Evolutionary conservation across 768 basidiomycete species (phyloP).

Genomic region (Russula sp.): DNA sequence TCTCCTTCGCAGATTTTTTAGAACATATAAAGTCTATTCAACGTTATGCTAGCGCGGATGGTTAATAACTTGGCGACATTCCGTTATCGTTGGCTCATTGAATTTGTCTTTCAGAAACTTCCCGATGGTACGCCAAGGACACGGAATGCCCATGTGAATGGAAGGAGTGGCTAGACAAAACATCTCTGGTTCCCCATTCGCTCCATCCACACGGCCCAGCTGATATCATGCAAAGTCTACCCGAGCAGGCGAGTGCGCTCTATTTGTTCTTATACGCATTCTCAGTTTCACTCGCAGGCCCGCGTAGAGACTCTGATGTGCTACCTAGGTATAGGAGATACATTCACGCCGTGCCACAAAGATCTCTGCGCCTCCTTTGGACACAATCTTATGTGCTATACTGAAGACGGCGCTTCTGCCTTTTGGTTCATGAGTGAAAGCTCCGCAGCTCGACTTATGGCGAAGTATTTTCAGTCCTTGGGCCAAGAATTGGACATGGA

Average conservation of each 20-base stretch:
- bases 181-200: constrained; percentile 48
- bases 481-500: constrained; percentile 70
- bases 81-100: constrained; percentile 5
- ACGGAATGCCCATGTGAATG: constrained; percentile 63
- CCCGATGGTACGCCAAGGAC: constrained; percentile 77
- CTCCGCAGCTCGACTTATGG: constrained; percentile 51
- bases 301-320: constrained; percentile 80
- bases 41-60: constrained; percentile 10
- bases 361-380: constrained; percentile 82
- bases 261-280: constrained; percentile 15
- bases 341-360: constrained; percentile 82
- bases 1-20: constrained; percentile 56
- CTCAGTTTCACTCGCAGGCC: constrained; percentile 3
- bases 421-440: constrained; percentile 86
- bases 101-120: constrained; percentile 44
- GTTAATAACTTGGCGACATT: constrained; percentile 12
- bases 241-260: constrained; percentile 45
- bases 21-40: constrained; percentile 11
- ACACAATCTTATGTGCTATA: constrained; percentile 84
- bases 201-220: constrained; percentile 52
- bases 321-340: constrained; percentile 78
- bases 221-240: constrained; percentile 59
- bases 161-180: constrained; percentile 55
- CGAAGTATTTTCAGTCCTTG: constrained; percentile 57
- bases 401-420: constrained; percentile 66